Evolutionary conservation across 2,329 filamentous ascomycete genomes (phyloP), one percentile per base, ranked within the genome.

Genomic region (Phialophora chinensis): DNA sequence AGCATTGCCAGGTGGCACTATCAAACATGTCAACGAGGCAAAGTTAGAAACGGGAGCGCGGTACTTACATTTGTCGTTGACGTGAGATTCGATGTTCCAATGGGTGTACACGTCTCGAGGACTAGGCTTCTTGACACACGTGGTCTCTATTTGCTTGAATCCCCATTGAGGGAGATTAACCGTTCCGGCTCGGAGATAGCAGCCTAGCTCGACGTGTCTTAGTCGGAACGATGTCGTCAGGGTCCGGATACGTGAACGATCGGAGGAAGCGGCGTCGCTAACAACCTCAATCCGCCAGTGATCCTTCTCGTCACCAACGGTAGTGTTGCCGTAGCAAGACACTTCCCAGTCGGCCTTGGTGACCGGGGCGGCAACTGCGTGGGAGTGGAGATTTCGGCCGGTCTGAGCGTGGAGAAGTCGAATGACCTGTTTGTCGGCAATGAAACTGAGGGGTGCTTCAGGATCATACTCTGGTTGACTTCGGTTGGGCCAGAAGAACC

Each of bases 131-230:
- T 96, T 97, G 72, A 90, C 89, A 80, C 95, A 99, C 29, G 93
- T 96, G 42, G 95, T 93, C 82, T 99, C 95, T 72, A 99, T 98
- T 81, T 99, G 95, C 83, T 98, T 97, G 86, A 99, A 99, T 77
- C 95, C 95, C 95, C 95, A 99, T 78, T 98, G 95, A 60, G 95
- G 95, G 70, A 99, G 85, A 80, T 98, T 99, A 74, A 93, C 91
- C 75, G 96, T 99, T 73, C 93, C 94, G 66, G 95, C 96, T 71
- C 93, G 90, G 59, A 99, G 87, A 77, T 99, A 99, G 81, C 95
- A 99, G 72, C 91, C 91, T 63, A 98, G 85, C 63, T 88, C 85
- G 50, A 87, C 84, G 77, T 99, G 93, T 79, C 86, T 92, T 64
- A 99, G 84, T 71, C 96, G 89, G 86, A 99, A 97, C 11, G 91